Percentiles rank a stretch among this genome's conserved stretches.
phyloP scores from a whole-genome alignment of 345 rosid genomes.

The Psidium friedrichsthalianum region DNA sequence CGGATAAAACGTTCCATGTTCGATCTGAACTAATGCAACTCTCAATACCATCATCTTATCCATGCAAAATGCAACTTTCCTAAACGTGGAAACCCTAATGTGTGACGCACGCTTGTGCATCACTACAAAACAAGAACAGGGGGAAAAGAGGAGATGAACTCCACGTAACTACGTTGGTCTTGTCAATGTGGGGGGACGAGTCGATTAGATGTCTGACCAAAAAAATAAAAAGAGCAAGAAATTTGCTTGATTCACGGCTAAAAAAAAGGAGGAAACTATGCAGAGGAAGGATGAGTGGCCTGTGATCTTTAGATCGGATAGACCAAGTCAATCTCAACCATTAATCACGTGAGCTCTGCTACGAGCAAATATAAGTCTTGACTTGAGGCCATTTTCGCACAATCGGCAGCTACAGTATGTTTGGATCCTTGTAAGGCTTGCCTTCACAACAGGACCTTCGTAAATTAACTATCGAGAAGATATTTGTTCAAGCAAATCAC shows the following conservation, averaged over 20 bases:
- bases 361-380: not conserved
- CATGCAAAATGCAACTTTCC: not conserved
- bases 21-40: not conserved
- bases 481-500: not conserved
- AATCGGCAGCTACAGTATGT: not conserved
- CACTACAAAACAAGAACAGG: not conserved
- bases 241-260: not conserved
- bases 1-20: not conserved
- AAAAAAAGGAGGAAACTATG: not conserved
- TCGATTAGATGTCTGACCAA: not conserved
- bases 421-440: not conserved
- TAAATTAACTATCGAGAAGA: not conserved
- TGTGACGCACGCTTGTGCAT: not conserved
- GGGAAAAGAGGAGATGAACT: not conserved
- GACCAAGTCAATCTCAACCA: not conserved
- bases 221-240: not conserved
- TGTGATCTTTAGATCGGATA: not conserved
- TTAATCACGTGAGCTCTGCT: not conserved
- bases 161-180: not conserved
- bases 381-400: accelerated
- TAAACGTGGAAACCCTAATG: not conserved
- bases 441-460: not conserved
- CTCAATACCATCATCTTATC: not conserved
- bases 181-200: not conserved
- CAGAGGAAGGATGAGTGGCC: not conserved